phyloP scores from a whole-genome alignment of 345 rosid genomes.

The Eucalyptus paniculata region DNA sequence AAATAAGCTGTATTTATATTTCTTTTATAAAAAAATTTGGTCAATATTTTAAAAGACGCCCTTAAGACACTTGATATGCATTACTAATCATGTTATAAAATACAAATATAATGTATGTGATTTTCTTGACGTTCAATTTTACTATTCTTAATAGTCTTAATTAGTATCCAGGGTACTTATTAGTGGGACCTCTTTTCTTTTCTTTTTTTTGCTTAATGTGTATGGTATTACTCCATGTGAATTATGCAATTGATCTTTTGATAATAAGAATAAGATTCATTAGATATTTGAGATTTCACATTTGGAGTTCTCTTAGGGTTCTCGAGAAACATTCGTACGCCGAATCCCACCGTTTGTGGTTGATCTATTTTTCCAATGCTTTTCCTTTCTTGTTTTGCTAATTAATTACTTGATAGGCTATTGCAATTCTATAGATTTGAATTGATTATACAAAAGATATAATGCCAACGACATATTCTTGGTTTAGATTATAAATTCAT shows the following conservation, averaged over 20 bases:
- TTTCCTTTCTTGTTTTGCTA: not conserved
- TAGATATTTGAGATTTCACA: not conserved
- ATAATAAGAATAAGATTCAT: not conserved
- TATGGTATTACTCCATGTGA: not conserved
- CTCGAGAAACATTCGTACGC: not conserved
- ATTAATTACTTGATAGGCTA: not conserved
- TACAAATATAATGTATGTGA: not conserved
- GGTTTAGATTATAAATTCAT: not conserved
- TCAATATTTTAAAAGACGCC: not conserved
- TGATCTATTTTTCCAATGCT: not conserved
- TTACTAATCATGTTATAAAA: not conserved
- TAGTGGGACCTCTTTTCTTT: not conserved
- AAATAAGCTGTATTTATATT: accelerated
- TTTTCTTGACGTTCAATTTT: not conserved
- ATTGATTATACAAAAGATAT: not conserved
- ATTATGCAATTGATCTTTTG: not conserved
- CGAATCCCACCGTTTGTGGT: not conserved
- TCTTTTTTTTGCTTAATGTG: not conserved
- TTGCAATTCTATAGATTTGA: not conserved
- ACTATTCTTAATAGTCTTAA: not conserved
- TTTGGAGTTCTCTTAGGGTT: not conserved
- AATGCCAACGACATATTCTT: not conserved
- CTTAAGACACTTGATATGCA: not conserved
- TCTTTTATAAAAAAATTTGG: not conserved
- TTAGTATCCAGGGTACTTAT: not conserved